phyloP scores from a whole-genome alignment of 2,329 filamentous ascomycete genomes.

The Diatrype stigma region DNA sequence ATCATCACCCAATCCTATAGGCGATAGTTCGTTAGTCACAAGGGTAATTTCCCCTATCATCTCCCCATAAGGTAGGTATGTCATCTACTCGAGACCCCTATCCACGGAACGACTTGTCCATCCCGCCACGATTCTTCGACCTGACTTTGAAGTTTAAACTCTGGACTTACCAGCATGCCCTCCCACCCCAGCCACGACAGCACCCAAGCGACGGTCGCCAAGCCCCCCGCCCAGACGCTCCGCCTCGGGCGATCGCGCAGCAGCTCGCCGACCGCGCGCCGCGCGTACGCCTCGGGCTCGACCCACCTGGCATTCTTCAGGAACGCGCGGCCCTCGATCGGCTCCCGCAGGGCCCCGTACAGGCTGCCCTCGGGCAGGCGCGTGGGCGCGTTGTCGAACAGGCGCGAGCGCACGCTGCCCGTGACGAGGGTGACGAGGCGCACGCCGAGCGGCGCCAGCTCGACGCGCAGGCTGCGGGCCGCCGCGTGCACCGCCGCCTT shows the following conservation, averaged over 20 bases:
- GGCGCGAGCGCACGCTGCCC: slow-evolving; percentile 24
- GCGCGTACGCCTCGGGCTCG: slow-evolving; percentile 24
- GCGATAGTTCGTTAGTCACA: slow-evolving; percentile 2
- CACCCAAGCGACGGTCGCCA: slow-evolving; percentile 22
- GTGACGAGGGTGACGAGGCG: slow-evolving; percentile 26
- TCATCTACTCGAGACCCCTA: too few relatives aligned
- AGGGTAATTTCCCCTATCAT: too few relatives aligned
- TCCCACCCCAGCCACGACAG: slow-evolving; percentile 27
- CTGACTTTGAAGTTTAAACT: too few relatives aligned
- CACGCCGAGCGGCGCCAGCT: slow-evolving; percentile 29
- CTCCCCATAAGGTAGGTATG: too few relatives aligned
- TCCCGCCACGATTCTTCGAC: too few relatives aligned
- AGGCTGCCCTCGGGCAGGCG: slow-evolving; percentile 24
- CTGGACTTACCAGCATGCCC: slow-evolving; percentile 24
- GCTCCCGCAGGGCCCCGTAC: slow-evolving; percentile 19
- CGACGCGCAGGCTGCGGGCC: slow-evolving; percentile 22
- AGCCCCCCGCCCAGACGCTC: slow-evolving; percentile 25
- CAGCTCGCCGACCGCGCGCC: slow-evolving; percentile 23
- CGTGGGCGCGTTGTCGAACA: slow-evolving; percentile 22
- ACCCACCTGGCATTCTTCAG: slow-evolving; percentile 19
- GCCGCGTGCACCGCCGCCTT: slow-evolving; percentile 25
- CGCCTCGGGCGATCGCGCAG: slow-evolving; percentile 17
- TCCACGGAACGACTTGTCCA: too few relatives aligned
- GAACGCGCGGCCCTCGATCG: slow-evolving; percentile 24
- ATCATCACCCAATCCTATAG: slow-evolving; percentile 17